Percentiles rank a stretch among this genome's conserved stretches.
Conservation (phyloP, 2,329 filamentous ascomycete genomes). For the Sclerotinia trifoliorum region DNA sequence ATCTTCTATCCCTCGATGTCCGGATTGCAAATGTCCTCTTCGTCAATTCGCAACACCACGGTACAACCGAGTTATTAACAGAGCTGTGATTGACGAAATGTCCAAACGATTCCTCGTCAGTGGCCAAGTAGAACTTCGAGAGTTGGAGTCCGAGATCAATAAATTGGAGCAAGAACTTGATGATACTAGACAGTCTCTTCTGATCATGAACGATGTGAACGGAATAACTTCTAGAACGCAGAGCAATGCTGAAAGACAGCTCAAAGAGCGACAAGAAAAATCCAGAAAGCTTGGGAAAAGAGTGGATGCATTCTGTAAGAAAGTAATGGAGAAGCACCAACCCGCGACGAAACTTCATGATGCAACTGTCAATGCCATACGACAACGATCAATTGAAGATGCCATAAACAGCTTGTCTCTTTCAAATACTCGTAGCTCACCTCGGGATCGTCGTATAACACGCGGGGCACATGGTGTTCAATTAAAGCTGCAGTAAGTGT, state of each 20-base stretch:
- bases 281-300: slow-evolving; percentile 28
- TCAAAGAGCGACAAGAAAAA: slow-evolving; percentile 29
- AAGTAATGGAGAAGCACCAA: slow-evolving; percentile 40
- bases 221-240: background rate
- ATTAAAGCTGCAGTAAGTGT: slow-evolving; percentile 34
- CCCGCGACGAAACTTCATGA: slow-evolving; percentile 44
- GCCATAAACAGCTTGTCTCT: background rate
- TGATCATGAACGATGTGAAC: background rate
- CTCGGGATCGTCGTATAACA: slow-evolving; percentile 37
- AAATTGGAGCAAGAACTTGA: slow-evolving; percentile 30
- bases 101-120: slow-evolving; percentile 42
- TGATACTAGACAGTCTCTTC: background rate
- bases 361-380: slow-evolving; percentile 38
- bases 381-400: slow-evolving; percentile 16
- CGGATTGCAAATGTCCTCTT: slow-evolving; percentile 40
- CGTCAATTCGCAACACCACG: slow-evolving; percentile 40
- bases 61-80: slow-evolving; percentile 43
- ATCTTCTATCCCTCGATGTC: slow-evolving; percentile 38
- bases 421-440: slow-evolving; percentile 20
- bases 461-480: slow-evolving; percentile 38
- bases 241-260: background rate
- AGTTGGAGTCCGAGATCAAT: slow-evolving; percentile 30
- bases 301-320: slow-evolving; percentile 32
- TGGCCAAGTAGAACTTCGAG: slow-evolving; percentile 35
- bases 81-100: slow-evolving; percentile 43